A percentile compares a stretch with the other conserved stretches of the same genome.
These are phyloP conservation scores for Linderniella brevidens DNA, from an alignment of 257 asterid genomes.

Conservation along the genomic window DNA sequence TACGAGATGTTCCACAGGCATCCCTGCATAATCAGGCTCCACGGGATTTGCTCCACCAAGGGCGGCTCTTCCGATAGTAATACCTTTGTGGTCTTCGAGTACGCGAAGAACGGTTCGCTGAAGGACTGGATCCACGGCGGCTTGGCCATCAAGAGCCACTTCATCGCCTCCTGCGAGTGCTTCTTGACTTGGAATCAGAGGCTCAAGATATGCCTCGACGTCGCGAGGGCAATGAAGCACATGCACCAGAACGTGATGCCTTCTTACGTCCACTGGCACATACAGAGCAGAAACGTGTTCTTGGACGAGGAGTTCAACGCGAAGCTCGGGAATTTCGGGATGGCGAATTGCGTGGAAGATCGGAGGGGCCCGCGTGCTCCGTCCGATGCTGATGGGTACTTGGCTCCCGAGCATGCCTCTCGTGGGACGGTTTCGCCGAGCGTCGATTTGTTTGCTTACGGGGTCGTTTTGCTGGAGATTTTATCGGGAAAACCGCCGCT, in stretches of 20 bases:
- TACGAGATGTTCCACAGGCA: slow-evolving; percentile 31
- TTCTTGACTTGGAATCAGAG: slow-evolving; percentile 69
- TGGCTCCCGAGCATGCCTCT: slow-evolving; percentile 36
- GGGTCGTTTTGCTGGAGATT: slow-evolving; percentile 64
- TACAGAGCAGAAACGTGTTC: slow-evolving; percentile 50
- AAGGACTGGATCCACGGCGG: slow-evolving; percentile 94
- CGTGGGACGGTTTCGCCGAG: slow-evolving; percentile 19
- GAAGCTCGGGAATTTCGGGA: slow-evolving; percentile 54
- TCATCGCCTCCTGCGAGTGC: slow-evolving; percentile 68
- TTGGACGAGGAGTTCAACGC: slow-evolving; percentile 62
- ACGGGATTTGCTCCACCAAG: slow-evolving; percentile 36
- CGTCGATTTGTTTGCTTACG: slow-evolving; percentile 48
- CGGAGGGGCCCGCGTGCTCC: too few relatives aligned
- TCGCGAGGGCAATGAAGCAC: slow-evolving; percentile 51
- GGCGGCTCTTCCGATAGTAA: too few relatives aligned
- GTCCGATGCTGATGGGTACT: slow-evolving; percentile 28
- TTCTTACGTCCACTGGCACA: slow-evolving; percentile 35
- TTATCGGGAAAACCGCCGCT: slow-evolving; percentile 42
- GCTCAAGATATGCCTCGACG: slow-evolving; percentile 45
- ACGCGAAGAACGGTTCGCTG: slow-evolving; percentile 53
- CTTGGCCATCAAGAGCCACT: slow-evolving; percentile 72
- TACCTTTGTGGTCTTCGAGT: slow-evolving; percentile 46
- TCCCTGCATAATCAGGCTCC: slow-evolving; percentile 36
- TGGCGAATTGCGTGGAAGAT: slow-evolving; percentile 30
- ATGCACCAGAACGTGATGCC: slow-evolving; percentile 79